These are phyloP conservation scores for Daldinia caldariorum DNA, from an alignment of 495 filamentous ascomycete species.

Conservation along the genomic window DNA sequence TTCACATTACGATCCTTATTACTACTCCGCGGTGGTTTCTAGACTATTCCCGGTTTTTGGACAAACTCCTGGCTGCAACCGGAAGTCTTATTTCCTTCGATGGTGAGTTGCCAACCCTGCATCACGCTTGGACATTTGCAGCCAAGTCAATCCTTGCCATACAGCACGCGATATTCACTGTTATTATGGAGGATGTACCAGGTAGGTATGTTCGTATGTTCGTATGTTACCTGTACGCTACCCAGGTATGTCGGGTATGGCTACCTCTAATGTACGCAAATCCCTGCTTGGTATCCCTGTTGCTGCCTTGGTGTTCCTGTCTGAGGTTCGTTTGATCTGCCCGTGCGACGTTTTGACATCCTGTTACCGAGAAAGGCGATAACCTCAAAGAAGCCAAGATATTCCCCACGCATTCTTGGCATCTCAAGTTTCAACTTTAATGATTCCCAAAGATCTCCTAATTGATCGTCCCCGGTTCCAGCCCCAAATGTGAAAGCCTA, in stretches of 20 bases:
- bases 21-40: conserved; percentile 4
- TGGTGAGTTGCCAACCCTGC: conserved; percentile 32
- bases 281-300: conserved; percentile 9
- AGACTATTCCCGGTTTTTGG: conserved; percentile 11
- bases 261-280: neutral
- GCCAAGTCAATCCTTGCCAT: neutral
- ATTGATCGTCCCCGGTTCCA: conserved; percentile 32
- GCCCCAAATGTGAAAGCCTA: conserved; percentile 21
- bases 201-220: too few relatives aligned
- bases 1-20: conserved; percentile 23
- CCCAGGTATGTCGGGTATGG: neutral
- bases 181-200: too few relatives aligned
- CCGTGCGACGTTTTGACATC: conserved; percentile 32
- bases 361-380: conserved; percentile 31
- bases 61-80: conserved; percentile 38
- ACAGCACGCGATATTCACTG: too few relatives aligned
- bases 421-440: conserved; percentile 38
- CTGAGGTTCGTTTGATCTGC: conserved; percentile 48
- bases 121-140: conserved; percentile 3
- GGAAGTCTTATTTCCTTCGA: conserved; percentile 32
- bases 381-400: conserved; percentile 35
- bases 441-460: conserved; percentile 41
- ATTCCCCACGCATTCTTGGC: conserved; percentile 33
- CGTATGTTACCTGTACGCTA: too few relatives aligned
- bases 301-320: conserved; percentile 9